Conservation (phyloP, 2,329 filamentous ascomycete genomes). For the Fusarium concolor region DNA sequence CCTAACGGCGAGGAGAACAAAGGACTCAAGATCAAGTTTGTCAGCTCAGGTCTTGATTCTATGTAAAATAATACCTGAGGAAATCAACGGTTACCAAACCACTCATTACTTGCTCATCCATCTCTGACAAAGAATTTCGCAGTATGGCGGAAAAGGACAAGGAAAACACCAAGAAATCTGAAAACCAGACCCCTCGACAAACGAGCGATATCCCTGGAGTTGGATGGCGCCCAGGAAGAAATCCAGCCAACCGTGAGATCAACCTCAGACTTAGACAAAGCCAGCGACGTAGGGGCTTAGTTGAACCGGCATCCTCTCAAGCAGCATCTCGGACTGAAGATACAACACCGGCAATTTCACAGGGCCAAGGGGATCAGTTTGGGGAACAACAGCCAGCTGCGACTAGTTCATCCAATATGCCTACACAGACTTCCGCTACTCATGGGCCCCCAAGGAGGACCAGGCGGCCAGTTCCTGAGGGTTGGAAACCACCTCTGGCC, state of each 20-base stretch:
- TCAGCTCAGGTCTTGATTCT: background rate
- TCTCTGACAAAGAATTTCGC: background rate
- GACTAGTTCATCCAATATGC: background rate
- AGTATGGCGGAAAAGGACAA: conserved; percentile 17
- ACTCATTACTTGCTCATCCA: background rate
- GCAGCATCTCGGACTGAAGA: background rate
- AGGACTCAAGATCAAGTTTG: background rate
- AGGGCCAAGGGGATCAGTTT: background rate
- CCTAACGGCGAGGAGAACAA: conserved; percentile 5
- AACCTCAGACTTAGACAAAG: conserved; percentile 29
- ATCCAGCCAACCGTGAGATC: conserved; percentile 32
- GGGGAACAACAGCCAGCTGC: background rate
- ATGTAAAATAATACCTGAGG: background rate
- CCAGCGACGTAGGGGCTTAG: conserved; percentile 3
- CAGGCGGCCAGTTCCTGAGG: conserved; percentile 15
- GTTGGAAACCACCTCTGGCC: conserved; percentile 42
- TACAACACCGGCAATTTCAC: background rate
- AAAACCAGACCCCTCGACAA: background rate
- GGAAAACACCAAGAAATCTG: background rate
- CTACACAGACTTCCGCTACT: background rate
- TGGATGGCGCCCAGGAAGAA: conserved; percentile 38
- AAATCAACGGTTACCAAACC: background rate
- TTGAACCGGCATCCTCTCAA: background rate
- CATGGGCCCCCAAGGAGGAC: background rate
- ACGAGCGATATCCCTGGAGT: background rate